Base-by-base conservation (phyloP, 345 rosid species). In the Euphorbia tirucalli region DNA sequence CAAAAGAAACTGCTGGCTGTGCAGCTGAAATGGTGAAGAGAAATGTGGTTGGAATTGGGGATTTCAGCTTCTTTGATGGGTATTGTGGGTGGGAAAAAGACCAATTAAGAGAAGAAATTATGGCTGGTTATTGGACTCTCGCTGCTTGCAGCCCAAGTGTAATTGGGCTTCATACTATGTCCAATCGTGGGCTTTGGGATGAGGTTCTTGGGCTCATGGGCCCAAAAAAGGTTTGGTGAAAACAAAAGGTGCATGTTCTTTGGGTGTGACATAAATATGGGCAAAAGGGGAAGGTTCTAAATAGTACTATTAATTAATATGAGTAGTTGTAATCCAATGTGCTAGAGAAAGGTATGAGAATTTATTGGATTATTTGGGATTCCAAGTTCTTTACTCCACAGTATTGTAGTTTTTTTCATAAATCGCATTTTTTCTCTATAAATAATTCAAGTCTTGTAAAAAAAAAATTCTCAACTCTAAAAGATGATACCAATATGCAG, bases 151-250 rank as follows among this genome's bases (percentile, higher is more conserved):
- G 78, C 68, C 58, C 75, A 21, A 58, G 59, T 65, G 72, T 74
- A 13, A 75, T 84, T 64, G 93, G 97, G 75, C 86, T 88, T 16
- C 74, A 80, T 28, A 61, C 63, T 74, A 79, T 77, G 0, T 80
- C 83, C 11, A 80, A 68, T 37, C 65, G 67, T 52, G 87, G 90
- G 77, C 97, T 94, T 27, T 86, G 97, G 96, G 94, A 89, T 43
- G 95, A 94, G 74, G 74, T 90, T 74, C 80, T 80, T 48, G 78
- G 87, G 69, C 95, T 94, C 46, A 70, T 88, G 70, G 91, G 86
- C 54, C 89, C 83, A 25, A 84, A 65, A 73, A 90, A 86, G 65
- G 96, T 87, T 43, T 76, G 85, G 85, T 87, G 76, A 85, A 74
- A 19, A 3, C 21, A 49, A n/a, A 5, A 10, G 10, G 11, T 5